Evolutionary conservation across 768 basidiomycete genomes (phyloP), one percentile per base, ranked within the genome.

Genomic region (Amanita rimosa): DNA sequence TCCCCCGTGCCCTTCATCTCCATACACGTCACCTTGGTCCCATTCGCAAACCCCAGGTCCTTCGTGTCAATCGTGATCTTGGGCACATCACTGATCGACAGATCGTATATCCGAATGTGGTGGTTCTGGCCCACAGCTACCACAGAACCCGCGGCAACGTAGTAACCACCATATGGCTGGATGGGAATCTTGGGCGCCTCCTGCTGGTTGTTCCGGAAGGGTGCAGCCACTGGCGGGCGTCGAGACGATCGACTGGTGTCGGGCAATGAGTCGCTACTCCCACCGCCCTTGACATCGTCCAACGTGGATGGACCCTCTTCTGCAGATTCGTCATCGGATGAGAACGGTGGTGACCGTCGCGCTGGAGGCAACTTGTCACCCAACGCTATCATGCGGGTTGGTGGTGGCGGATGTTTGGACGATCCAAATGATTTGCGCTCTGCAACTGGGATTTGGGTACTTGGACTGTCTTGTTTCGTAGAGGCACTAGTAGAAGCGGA

Each of bases 171-270:
- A 55, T 82, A 76, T 0, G 83, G 71, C 31, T 78, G 73, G 6
- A 86, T 72, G 9, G 73, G 71, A 22, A 89, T 73, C 51, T 72
- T 71, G 13, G 70, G 71, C 21, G 40, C 24, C 42, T 76, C 73
- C 16, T 67, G 56, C 35, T 61, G 61, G 4, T 65, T 66, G 4
- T 68, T 62, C 13, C 69, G 62, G 51, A 71, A 73, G 1, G 64
- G 62, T 14, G 75, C 58, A 2, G 61, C 52, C 3, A 43, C 8
- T 0, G 75, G 75, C 2, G 72, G 71, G 4, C 71, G 62, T 9
- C 85, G 75, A 1, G 83, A 88, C 8, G 85, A 78, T 37, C 69
- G 72, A 54, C 77, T 85, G 35, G 75, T 72, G 58, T 89, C 84
- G 1, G 86, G 86, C 48, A 88, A 69, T 4, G 67, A 60, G 55